Conservation (phyloP, 345 rosid species). For the Orychophragmus violaceus region DNA sequence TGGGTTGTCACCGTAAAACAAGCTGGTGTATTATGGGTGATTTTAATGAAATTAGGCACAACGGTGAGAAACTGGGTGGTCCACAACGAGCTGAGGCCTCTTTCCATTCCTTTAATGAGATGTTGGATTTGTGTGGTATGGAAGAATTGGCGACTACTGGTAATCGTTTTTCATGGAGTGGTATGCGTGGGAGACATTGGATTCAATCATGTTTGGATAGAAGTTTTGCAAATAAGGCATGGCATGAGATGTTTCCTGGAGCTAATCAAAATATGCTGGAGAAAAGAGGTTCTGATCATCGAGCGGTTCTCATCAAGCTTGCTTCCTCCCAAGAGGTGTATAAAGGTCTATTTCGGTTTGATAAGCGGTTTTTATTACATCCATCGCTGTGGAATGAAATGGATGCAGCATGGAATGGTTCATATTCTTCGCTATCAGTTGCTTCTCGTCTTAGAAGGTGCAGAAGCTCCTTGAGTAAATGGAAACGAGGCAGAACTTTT, state of each 20-base stretch:
- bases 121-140: background rate
- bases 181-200: too few species aligned
- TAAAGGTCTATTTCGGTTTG: too few species aligned
- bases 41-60: background rate
- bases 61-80: background rate
- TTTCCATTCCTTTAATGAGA: background rate
- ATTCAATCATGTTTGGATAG: too few species aligned
- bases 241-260: fast-evolving
- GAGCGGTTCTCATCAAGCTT: too few species aligned
- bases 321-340: too few species aligned
- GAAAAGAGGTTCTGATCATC: background rate
- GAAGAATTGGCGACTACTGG: background rate
- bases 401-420: too few species aligned
- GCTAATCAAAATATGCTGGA: background rate
- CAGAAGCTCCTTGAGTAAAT: too few species aligned
- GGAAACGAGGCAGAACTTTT: too few species aligned
- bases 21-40: background rate
- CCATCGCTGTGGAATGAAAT: too few species aligned
- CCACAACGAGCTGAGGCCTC: background rate
- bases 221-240: background rate
- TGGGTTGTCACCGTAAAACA: background rate
- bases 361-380: too few species aligned
- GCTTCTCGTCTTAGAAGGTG: too few species aligned
- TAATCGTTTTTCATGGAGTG: background rate
- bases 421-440: too few species aligned